Evolutionary conservation across 805 yeast genomes (phyloP).

Genomic region (Pichia paraexigua): DNA sequence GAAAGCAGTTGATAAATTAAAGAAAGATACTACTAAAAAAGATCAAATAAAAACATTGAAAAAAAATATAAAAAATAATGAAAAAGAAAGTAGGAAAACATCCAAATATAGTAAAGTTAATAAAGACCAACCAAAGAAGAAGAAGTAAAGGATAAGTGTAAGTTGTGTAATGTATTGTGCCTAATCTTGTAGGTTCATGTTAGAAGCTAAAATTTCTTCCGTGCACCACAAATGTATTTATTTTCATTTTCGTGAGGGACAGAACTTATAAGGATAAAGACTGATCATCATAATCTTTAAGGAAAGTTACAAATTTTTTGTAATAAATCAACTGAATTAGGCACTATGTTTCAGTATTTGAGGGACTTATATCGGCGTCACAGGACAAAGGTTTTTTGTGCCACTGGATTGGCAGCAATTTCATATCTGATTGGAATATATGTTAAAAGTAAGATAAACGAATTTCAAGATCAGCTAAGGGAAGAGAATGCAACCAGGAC

Average conservation of each 20-base stretch:
- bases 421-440: conserved; percentile 37
- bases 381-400: conserved; percentile 34
- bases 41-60: neutral
- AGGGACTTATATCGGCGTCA: conserved; percentile 36
- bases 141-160: neutral
- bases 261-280: neutral
- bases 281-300: neutral
- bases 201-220: neutral
- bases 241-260: neutral
- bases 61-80: neutral
- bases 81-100: neutral
- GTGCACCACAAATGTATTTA: neutral
- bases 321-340: neutral
- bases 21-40: neutral
- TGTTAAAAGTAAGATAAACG: conserved; percentile 37
- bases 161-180: neutral
- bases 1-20: neutral
- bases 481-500: conserved; percentile 56
- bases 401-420: conserved; percentile 38
- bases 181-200: neutral
- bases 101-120: neutral
- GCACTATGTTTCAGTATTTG: conserved; percentile 26
- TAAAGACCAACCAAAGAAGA: neutral
- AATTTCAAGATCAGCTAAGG: conserved; percentile 42
- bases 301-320: neutral